Evolutionary conservation across 2,329 filamentous ascomycete species (phyloP), one percentile per base, ranked within the genome.

Genomic region (Trichothecium sympodiale): DNA sequence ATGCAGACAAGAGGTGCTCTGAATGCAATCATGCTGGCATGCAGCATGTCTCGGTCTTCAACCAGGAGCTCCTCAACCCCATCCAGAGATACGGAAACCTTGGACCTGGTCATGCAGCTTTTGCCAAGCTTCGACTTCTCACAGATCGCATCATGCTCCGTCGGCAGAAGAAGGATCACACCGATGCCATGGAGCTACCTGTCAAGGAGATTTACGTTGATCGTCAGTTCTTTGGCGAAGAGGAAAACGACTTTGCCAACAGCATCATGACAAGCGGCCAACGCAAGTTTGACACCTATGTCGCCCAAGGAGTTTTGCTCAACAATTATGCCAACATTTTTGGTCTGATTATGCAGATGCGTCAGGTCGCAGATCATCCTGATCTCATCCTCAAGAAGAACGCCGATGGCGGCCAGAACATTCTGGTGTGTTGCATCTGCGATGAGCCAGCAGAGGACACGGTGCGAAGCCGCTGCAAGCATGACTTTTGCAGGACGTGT

Each of bases 251-350:
- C 55, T 93, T 98, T 54, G 93, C 89, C 25, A 77, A 77, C 38
- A 94, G 86, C 49, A 94, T 98, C 65, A 98, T 96, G 86, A 85
- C 79, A 13, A 94, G 84, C 52, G 82, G 84, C 7, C 75, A 80
- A 39, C 81, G 91, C 41, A 80, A 87, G 48, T 98, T 96, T 46
- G 85, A 96, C 52, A 96, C 88, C 0, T 98, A 96, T 46, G 91
- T 96, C 27, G 82, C 86, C 14, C 84, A 87, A 43, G 88, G 87
- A 63, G 89, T 96, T 15, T 77, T 98, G 59, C 72, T 98, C 41
- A 87, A 96, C 67, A 94, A 95, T 54, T 96, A 96, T 48, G 91
- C 91, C 63, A 98, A 98, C 56, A 96, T 98, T 45, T 98, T 98
- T 50, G 89, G 88, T 52, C 71, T 98, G 37, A 95, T 98, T 52